Evolutionary conservation across 805 yeast genomes (phyloP).

Genomic region (Teunomyces barrocoloradensis): DNA sequence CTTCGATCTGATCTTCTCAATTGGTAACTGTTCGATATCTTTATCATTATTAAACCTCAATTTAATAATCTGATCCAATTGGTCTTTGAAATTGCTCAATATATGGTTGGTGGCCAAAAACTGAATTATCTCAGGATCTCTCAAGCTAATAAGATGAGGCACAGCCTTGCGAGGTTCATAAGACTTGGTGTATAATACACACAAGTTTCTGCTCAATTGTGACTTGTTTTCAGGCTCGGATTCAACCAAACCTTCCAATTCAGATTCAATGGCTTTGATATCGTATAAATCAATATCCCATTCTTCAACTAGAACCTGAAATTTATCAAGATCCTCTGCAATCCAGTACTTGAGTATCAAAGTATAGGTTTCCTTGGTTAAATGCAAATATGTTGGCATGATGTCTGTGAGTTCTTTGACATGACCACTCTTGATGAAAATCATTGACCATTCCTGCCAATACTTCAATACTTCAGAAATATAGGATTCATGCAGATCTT

Average conservation of each 20-base stretch:
- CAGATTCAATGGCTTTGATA: slow-evolving; percentile 37
- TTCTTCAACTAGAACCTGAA: slow-evolving; percentile 40
- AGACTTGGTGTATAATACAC: slow-evolving; percentile 53
- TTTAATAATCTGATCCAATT: slow-evolving; percentile 51
- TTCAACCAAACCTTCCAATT: slow-evolving; percentile 46
- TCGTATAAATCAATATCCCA: slow-evolving; percentile 64
- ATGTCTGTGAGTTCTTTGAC: slow-evolving; percentile 45
- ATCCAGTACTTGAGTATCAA: slow-evolving; percentile 51
- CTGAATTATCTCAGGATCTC: slow-evolving; percentile 53
- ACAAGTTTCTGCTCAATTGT: slow-evolving; percentile 41
- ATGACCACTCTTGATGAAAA: slow-evolving; percentile 49
- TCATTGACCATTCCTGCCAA: slow-evolving; percentile 67
- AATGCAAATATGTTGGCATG: slow-evolving; percentile 52
- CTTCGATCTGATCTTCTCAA: slow-evolving; percentile 36
- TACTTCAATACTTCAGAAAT: slow-evolving; percentile 28
- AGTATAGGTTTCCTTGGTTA: slow-evolving; percentile 25
- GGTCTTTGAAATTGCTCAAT: slow-evolving; percentile 45
- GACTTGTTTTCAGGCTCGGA: slow-evolving; percentile 6
- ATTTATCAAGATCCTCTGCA: slow-evolving; percentile 20
- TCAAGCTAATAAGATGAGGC: slow-evolving; percentile 54
- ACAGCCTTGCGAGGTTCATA: slow-evolving; percentile 64
- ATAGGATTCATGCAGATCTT: slow-evolving; percentile 14
- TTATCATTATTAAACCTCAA: slow-evolving; percentile 34
- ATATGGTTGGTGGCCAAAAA: slow-evolving; percentile 65
- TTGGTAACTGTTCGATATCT: slow-evolving; percentile 40